These are phyloP conservation scores for Botryosphaeria dothidea DNA, from an alignment of 2,329 filamentous ascomycete genomes.

Conservation along the genomic window DNA sequence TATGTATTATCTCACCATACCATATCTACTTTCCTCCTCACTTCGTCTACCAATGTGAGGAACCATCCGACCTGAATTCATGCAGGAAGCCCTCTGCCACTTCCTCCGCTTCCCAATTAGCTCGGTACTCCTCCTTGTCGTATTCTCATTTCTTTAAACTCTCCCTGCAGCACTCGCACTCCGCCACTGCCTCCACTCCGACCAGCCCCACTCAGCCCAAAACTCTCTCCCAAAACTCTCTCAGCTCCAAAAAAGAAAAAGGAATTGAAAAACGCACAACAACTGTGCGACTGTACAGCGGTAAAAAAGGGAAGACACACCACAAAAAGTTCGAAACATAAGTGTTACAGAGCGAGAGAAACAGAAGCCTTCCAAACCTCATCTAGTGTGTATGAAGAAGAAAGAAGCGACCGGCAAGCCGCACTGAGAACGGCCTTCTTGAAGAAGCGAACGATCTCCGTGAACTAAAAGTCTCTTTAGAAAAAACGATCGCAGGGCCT, in stretches of 20 bases:
- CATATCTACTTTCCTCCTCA: neutral
- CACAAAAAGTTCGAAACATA: neutral
- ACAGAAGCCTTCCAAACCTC: neutral
- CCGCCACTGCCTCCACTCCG: too few relatives aligned
- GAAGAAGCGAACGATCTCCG: neutral
- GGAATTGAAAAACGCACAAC: neutral
- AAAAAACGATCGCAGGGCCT: neutral
- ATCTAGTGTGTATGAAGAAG: neutral
- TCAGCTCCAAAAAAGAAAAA: too few relatives aligned
- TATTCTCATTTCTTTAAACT: too few relatives aligned
- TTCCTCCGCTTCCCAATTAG: too few relatives aligned
- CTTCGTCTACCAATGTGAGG: neutral
- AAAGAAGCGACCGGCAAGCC: neutral
- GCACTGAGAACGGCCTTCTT: neutral
- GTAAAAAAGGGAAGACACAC: neutral
- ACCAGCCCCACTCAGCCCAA: too few relatives aligned
- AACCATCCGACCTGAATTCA: neutral
- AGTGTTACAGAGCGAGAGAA: neutral
- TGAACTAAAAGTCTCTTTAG: neutral
- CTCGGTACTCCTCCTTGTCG: too few relatives aligned
- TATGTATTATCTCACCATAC: neutral
- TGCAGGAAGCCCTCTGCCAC: too few relatives aligned
- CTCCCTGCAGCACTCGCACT: too few relatives aligned
- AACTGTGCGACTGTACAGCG: neutral
- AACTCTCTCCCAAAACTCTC: too few relatives aligned